Base-by-base conservation (phyloP, 306 rosid species). In the Quercus dentata region DNA sequence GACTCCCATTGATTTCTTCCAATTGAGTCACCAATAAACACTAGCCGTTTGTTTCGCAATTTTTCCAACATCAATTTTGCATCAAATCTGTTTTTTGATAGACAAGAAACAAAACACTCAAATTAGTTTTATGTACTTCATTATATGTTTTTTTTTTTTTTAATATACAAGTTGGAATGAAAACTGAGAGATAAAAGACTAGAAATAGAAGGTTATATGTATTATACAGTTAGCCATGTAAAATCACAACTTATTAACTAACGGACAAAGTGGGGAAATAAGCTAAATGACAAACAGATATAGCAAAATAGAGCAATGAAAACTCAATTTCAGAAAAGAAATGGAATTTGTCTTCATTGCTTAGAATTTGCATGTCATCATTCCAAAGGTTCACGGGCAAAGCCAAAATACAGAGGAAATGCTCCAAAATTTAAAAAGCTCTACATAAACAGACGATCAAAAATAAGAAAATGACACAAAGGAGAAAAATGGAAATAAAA, bases 1-100 rank as follows among this genome's bases (percentile, higher is more conserved):
- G 97, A 94, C 55, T 94, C 97, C 98, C 98, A 94, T 79, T 92
- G 97, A 82, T 94, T 94, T 82, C 98, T 86, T 56, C 98, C 98
- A 12, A 94, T 92, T 31, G 98, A 94, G 79, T 92, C 98, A 19
- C 98, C 98, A n/a, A 80, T 92, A 49, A 94, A 94, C 51, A 88
- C 97, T 21, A 92, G 35, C 33, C 96, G 80, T 75, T 91, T 94
- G 87, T 87, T 84, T 35, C 88, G 77, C 75, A 92, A 74, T 57
- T 87, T 92, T 76, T 89, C 97, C 87, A 94, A 61, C 96, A 92
- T 90, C 85, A 83, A 31, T 44, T 76, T 88, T 23, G 97, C 97
- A 80, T 92, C 83, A 81, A 92, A 94, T 83, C 97, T 94, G 89
- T 21, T 80, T 13, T 80, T 70, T 71, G 54, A 3, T 35, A 57